Evolutionary conservation across 1,284 basidiomycete genomes (phyloP).

Genomic region (Moesziomyces sp.): DNA sequence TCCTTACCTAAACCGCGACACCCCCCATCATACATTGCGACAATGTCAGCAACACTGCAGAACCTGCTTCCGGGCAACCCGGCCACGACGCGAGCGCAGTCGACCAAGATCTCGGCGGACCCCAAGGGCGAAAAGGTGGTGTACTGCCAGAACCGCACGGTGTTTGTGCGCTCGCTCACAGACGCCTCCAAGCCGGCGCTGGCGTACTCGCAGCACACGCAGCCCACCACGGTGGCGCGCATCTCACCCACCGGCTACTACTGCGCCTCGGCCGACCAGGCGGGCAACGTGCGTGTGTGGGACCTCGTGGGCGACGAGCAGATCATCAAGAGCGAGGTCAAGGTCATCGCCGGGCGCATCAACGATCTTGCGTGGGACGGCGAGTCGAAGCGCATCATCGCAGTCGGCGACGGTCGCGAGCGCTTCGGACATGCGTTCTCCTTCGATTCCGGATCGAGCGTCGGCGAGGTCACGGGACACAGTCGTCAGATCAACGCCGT

Average conservation of each 20-base stretch:
- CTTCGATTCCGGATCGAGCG: conserved; percentile 79
- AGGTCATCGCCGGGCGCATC: conserved; percentile 82
- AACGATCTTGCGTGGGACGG: conserved; percentile 97
- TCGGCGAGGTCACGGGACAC: conserved; percentile 93
- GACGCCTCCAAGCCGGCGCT: conserved; percentile 60
- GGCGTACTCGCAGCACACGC: conserved; percentile 82
- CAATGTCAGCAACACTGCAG: conserved; percentile 46
- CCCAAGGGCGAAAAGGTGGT: conserved; percentile 80
- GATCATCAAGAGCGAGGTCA: conserved; percentile 76
- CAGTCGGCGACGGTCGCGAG: conserved; percentile 93
- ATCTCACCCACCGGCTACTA: conserved; percentile 95
- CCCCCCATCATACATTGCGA: neutral
- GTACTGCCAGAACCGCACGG: conserved; percentile 85
- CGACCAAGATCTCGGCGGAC: conserved; percentile 80
- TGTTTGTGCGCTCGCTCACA: conserved; percentile 72
- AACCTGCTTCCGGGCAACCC: conserved; percentile 57
- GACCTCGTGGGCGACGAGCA: conserved; percentile 90
- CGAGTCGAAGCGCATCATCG: conserved; percentile 89
- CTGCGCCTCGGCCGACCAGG: conserved; percentile 76
- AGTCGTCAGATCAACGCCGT: conserved; percentile 93
- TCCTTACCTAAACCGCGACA: neutral
- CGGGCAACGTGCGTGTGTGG: conserved; percentile 79
- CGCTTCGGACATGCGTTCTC: conserved; percentile 71
- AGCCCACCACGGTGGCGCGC: conserved; percentile 86
- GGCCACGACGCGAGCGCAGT: conserved; percentile 72